phyloP scores from a whole-genome alignment of 2,329 filamentous ascomycete genomes.

The Xylariaceae sp. region DNA sequence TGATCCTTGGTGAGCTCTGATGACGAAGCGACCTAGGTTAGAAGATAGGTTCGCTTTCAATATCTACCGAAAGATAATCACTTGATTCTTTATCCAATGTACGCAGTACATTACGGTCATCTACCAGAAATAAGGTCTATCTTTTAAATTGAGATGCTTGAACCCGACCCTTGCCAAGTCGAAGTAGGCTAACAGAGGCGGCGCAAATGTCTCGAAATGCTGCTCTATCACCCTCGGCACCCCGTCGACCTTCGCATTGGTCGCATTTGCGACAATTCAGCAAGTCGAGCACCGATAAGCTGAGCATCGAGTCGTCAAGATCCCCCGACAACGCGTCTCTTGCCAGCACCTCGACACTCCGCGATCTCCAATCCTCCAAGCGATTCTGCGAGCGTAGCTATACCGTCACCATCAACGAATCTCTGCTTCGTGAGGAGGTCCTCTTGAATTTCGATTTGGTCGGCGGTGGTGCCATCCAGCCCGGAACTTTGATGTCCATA shows the following conservation, averaged over 20 bases:
- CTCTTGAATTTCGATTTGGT: conserved; percentile 71
- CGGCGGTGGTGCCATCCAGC: conserved; percentile 53
- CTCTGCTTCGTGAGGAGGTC: conserved; percentile 70
- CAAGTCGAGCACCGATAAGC: conserved; percentile 42
- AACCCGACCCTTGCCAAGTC: conserved; percentile 7
- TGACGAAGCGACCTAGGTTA: too few relatives aligned
- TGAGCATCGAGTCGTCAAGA: conserved; percentile 34
- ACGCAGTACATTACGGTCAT: not conserved
- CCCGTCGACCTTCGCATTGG: conserved; percentile 45
- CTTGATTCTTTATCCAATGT: not conserved
- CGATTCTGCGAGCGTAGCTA: conserved; percentile 41
- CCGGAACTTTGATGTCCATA: conserved; percentile 69
- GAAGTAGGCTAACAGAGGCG: conserved; percentile 24
- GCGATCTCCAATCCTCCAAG: conserved; percentile 29
- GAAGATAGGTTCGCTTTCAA: too few relatives aligned
- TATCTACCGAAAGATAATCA: too few relatives aligned
- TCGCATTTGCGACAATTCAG: conserved; percentile 50
- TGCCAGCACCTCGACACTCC: conserved; percentile 44
- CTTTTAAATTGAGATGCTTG: conserved; percentile 6
- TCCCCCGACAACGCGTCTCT: conserved; percentile 45
- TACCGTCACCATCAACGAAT: conserved; percentile 61
- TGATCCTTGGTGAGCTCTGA: too few relatives aligned
- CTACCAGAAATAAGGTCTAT: not conserved
- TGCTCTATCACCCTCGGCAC: conserved; percentile 34
- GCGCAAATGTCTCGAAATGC: conserved; percentile 30